These are phyloP conservation scores for Vigna trinervia DNA, from an alignment of 306 rosid species.

Conservation along the genomic window DNA sequence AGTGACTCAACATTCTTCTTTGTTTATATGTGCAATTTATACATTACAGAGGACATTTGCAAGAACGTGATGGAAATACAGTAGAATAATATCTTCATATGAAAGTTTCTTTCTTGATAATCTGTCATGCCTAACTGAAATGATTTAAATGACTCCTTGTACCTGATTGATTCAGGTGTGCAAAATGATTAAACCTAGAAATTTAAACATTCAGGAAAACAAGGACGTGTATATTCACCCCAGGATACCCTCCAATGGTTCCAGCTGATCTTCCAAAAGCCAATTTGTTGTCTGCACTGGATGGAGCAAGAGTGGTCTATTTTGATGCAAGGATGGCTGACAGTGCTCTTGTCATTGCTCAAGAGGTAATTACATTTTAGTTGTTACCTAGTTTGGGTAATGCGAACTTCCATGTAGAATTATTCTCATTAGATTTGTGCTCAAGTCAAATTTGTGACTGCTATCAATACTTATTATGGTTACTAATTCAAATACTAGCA, in stretches of 20 bases:
- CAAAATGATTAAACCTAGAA: constrained; percentile 43
- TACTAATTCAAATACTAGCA: neutral
- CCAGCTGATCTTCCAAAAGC: constrained; percentile 68
- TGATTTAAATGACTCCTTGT: neutral
- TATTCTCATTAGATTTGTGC: constrained; percentile 1
- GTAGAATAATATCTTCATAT: neutral
- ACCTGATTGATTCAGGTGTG: constrained; percentile 13
- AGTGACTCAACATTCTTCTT: neutral
- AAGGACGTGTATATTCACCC: constrained; percentile 87
- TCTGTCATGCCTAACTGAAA: neutral
- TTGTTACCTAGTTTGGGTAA: constrained; percentile 23
- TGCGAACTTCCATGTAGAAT: constrained; percentile 27
- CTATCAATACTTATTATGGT: constrained; percentile 1
- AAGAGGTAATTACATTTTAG: constrained; percentile 64
- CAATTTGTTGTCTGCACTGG: constrained; percentile 66
- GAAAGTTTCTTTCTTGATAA: constrained; percentile 16
- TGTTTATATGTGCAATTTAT: neutral
- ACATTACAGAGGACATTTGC: constrained; percentile 12
- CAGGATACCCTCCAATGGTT: constrained; percentile 81
- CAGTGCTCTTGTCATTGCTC: constrained; percentile 80
- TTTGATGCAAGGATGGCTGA: constrained; percentile 75
- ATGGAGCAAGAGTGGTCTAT: constrained; percentile 79
- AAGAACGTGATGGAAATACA: constrained; percentile 14
- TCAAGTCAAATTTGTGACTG: constrained; percentile 8
- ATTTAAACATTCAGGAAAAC: constrained; percentile 72